Evolutionary conservation across 257 asterid genomes (phyloP).

Genomic region (Asclepias syriaca): DNA sequence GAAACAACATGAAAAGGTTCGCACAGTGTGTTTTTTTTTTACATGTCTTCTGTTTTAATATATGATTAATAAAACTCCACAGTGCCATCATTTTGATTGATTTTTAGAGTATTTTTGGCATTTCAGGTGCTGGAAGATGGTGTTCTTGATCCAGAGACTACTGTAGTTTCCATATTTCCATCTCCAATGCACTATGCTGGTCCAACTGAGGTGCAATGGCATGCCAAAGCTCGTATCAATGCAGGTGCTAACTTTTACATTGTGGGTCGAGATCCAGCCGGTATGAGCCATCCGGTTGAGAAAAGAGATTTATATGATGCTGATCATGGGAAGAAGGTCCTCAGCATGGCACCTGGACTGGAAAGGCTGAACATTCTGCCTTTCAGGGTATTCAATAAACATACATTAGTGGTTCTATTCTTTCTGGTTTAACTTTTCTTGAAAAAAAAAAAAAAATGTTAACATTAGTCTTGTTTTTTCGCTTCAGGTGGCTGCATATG

Average conservation of each 20-base stretch:
- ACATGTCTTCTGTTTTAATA: neutral
- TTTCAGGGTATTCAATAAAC: constrained; percentile 50
- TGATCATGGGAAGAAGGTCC: constrained; percentile 97
- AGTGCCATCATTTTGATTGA: neutral
- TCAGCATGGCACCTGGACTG: constrained; percentile 93
- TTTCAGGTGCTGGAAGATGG: constrained; percentile 87
- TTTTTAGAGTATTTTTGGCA: neutral
- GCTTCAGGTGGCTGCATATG: constrained; percentile 90
- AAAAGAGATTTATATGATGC: constrained; percentile 87
- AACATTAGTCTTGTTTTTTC: constrained; percentile 1
- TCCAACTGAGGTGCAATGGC: constrained; percentile 98
- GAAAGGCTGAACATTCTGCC: constrained; percentile 87
- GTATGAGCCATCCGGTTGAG: constrained; percentile 89
- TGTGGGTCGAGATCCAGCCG: constrained; percentile 94
- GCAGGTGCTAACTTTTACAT: constrained; percentile 95
- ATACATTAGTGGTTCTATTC: neutral
- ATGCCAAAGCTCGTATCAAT: constrained; percentile 92
- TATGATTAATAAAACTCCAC: neutral
- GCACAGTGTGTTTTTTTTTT: neutral
- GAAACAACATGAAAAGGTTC: constrained; percentile 98
- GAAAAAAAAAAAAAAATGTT: neutral
- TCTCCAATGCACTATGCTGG: constrained; percentile 99
- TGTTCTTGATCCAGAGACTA: constrained; percentile 83
- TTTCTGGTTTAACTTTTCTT: neutral
- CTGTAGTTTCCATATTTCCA: constrained; percentile 91